phyloP scores from a whole-genome alignment of 1,284 basidiomycete species.

The Tausonia pullulans region DNA sequence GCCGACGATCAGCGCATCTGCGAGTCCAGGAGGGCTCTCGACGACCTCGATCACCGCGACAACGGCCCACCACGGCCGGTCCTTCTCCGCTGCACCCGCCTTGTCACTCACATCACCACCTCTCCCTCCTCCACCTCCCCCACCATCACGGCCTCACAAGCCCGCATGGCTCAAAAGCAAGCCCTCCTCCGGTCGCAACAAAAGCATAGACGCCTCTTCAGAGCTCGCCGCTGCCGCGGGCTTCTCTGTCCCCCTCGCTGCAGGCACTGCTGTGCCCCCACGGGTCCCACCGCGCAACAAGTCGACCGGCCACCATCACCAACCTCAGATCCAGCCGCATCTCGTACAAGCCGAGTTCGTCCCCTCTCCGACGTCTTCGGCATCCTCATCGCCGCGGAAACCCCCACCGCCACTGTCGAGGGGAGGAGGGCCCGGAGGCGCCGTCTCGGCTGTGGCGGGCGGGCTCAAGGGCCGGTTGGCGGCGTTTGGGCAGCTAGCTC shows the following conservation, averaged over 20 bases:
- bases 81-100: neutral
- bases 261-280: neutral
- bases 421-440: neutral
- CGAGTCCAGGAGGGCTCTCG: neutral
- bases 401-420: neutral
- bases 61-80: neutral
- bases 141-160: neutral
- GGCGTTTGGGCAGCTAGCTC: conserved; percentile 3
- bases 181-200: neutral
- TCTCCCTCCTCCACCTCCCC: neutral
- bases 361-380: neutral
- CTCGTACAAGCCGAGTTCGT: conserved; percentile 11
- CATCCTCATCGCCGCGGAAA: neutral
- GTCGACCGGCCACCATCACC: conserved; percentile 6
- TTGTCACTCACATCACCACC: neutral
- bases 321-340: conserved; percentile 6
- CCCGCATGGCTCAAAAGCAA: neutral
- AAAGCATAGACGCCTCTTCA: neutral
- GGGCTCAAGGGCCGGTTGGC: conserved; percentile 12
- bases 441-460: neutral
- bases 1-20: neutral
- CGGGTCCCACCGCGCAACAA: neutral
- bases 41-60: neutral
- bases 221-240: neutral
- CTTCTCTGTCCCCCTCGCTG: neutral